These are phyloP conservation scores for Solanum neorickii DNA, from an alignment of 257 asterid species.

Conservation along the genomic window DNA sequence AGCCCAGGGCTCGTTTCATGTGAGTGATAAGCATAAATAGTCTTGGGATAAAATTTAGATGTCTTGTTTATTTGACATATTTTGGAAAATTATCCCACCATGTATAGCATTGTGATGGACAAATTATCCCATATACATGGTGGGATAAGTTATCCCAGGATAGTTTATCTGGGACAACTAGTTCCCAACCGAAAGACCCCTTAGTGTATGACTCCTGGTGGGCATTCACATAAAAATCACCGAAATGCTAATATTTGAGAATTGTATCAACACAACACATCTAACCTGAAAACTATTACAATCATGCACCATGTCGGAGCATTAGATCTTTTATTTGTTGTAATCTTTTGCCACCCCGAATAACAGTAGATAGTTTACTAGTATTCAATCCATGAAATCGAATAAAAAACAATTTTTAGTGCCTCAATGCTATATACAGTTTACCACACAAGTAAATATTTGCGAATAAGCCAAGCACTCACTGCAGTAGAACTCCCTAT, in stretches of 20 bases:
- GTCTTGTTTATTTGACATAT: too few species aligned
- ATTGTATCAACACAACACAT: not conserved
- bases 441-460: conserved; percentile 11
- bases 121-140: too few species aligned
- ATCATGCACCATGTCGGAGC: not conserved
- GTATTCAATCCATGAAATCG: conserved; percentile 7
- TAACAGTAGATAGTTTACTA: conserved; percentile 3
- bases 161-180: too few species aligned
- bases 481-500: not conserved
- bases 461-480: not conserved
- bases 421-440: not conserved
- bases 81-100: too few species aligned
- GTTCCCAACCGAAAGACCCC: too few species aligned
- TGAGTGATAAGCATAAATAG: too few species aligned
- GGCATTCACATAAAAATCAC: too few species aligned
- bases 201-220: too few species aligned
- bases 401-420: not conserved
- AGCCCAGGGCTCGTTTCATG: too few species aligned
- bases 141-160: too few species aligned
- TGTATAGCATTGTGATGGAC: too few species aligned
- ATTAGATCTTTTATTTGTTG: conserved; percentile 2
- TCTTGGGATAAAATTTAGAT: too few species aligned
- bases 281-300: not conserved
- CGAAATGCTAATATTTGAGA: not conserved
- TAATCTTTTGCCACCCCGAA: conserved; percentile 9